A percentile compares a stretch with the other conserved stretches of the same genome.
Conservation (phyloP, 345 rosid genomes). For the Sapria himalayana region DNA sequence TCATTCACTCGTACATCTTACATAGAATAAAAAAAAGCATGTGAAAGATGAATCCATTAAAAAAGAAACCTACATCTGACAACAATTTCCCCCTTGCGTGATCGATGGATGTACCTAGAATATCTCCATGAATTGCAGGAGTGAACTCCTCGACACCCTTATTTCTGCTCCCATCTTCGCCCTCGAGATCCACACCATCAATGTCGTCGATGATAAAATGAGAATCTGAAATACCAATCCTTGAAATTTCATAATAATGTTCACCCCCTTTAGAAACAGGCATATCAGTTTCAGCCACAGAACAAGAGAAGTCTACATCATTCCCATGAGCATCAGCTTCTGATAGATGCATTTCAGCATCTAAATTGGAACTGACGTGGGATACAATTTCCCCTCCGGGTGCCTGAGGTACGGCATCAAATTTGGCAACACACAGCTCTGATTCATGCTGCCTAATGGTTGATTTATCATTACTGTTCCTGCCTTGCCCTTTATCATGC, state of each 20-base stretch:
- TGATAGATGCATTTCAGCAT: conserved; percentile 16
- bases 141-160: conserved; percentile 16
- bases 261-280: conserved; percentile 18
- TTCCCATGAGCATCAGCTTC: conserved; percentile 13
- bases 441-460: conserved; percentile 40
- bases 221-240: conserved; percentile 6
- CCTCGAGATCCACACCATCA: conserved; percentile 12
- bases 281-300: conserved; percentile 9
- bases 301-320: conserved; percentile 15
- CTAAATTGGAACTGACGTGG: conserved; percentile 11
- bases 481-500: conserved; percentile 52
- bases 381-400: conserved; percentile 20
- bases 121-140: conserved; percentile 16
- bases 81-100: conserved; percentile 47
- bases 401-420: conserved; percentile 10
- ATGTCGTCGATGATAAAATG: conserved; percentile 8
- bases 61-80: conserved; percentile 68
- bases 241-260: conserved; percentile 9
- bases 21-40: conserved; percentile 5
- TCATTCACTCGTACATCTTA: no score
- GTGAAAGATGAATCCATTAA: conserved; percentile 35
- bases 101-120: conserved; percentile 21
- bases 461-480: conserved; percentile 54
- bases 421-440: conserved; percentile 18
- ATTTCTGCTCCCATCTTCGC: conserved; percentile 11